A percentile compares a stretch with the other conserved stretches of the same genome.
Conservation (phyloP, 2,329 filamentous ascomycete genomes). For the Phaeophleospora eucalypticola region DNA sequence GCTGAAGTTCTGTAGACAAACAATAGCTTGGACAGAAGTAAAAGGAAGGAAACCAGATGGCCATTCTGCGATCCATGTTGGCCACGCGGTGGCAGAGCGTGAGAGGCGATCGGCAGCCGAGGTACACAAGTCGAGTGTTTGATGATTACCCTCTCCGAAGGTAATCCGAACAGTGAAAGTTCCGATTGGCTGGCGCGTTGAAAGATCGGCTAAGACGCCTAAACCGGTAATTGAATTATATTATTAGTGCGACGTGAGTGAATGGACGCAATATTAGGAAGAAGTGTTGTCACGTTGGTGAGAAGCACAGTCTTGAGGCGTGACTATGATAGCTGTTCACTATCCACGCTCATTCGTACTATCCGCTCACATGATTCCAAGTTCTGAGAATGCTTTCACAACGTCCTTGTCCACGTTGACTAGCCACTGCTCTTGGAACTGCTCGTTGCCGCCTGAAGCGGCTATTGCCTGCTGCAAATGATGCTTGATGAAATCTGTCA, state of each 20-base stretch:
- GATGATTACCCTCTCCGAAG: background rate
- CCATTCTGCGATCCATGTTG: background rate
- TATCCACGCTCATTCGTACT: too few relatives aligned
- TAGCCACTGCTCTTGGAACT: conserved; percentile 65
- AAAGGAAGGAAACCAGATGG: background rate
- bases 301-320: too few relatives aligned
- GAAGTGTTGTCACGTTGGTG: too few relatives aligned
- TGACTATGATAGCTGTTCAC: too few relatives aligned
- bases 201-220: background rate
- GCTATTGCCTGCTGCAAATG: conserved; percentile 58
- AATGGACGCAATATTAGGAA: too few relatives aligned
- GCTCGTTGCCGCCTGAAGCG: conserved; percentile 59
- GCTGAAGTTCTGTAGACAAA: background rate
- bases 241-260: background rate
- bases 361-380: conserved; percentile 32
- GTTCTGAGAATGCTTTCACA: conserved; percentile 56
- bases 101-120: background rate
- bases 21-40: background rate
- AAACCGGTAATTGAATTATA: background rate
- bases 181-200: background rate
- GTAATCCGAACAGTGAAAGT: background rate
- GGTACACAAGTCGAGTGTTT: background rate
- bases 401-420: conserved; percentile 73
- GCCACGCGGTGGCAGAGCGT: background rate
- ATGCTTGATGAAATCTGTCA: conserved; percentile 61